phyloP scores from a whole-genome alignment of 2,329 filamentous ascomycete species.

The Achaetomium macrosporum region DNA sequence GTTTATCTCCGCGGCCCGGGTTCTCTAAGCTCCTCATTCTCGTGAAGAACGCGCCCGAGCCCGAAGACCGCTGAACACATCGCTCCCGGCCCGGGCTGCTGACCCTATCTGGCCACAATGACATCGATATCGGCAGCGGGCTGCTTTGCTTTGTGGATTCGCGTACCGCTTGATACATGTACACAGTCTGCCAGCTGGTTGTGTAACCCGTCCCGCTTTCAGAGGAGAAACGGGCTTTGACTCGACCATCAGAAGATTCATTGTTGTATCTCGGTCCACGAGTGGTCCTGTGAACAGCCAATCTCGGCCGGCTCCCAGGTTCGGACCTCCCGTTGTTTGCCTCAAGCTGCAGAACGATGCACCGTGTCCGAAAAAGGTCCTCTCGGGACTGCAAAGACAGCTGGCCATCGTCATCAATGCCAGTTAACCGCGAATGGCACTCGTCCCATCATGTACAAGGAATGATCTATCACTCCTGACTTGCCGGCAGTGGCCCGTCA shows the following conservation, averaged over 20 bases:
- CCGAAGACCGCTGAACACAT: background rate
- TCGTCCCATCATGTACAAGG: background rate
- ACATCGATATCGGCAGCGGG: background rate
- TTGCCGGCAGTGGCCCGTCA: background rate
- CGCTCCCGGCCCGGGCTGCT: background rate
- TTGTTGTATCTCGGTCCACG: background rate
- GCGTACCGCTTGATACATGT: too few species aligned
- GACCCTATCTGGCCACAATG: background rate
- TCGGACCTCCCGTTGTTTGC: conserved; percentile 2
- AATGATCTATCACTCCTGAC: conserved; percentile 14
- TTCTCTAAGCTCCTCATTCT: background rate
- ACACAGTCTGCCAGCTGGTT: too few species aligned
- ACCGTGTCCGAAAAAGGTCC: background rate
- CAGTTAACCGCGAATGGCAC: background rate
- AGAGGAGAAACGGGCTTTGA: background rate
- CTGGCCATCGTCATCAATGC: conserved; percentile 1
- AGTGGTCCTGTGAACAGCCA: background rate
- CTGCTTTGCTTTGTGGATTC: background rate
- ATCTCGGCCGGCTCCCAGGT: background rate
- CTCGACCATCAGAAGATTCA: background rate
- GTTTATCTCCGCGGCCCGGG: background rate
- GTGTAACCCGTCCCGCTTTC: background rate
- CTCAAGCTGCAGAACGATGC: conserved; percentile 7
- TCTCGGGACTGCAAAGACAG: conserved; percentile 1
- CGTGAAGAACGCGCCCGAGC: conserved; percentile 5